These are phyloP conservation scores for Aspergillus sclerotiicarbonarius DNA, from an alignment of 495 filamentous ascomycete species.

Conservation along the genomic window DNA sequence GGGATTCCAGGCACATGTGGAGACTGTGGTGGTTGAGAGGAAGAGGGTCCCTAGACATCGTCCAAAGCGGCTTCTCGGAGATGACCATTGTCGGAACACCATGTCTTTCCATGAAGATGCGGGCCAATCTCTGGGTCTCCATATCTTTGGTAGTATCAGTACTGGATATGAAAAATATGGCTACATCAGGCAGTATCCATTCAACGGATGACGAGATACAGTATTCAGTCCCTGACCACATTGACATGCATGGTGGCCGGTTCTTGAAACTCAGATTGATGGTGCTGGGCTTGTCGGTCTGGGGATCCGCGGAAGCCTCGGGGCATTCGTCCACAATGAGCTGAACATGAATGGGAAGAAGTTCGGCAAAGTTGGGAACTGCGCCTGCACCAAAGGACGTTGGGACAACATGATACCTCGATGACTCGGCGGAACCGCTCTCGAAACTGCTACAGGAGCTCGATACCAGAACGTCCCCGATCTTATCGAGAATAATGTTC, in stretches of 20 bases:
- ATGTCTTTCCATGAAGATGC: constrained; percentile 64
- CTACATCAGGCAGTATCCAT: constrained; percentile 70
- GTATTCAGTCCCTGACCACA: constrained; percentile 48
- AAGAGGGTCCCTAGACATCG: constrained; percentile 38
- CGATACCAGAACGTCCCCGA: constrained; percentile 62
- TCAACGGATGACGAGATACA: constrained; percentile 42
- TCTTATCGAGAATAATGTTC: constrained; percentile 71
- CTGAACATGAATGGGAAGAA: constrained; percentile 73
- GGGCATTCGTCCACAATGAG: constrained; percentile 73
- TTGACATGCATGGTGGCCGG: constrained; percentile 42
- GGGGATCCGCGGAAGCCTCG: constrained; percentile 46
- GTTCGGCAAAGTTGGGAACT: constrained; percentile 60
- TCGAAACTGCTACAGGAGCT: constrained; percentile 41
- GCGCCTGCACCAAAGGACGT: constrained; percentile 62
- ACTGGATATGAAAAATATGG: constrained; percentile 64
- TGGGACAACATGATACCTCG: constrained; percentile 72
- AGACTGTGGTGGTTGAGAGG: constrained; percentile 54
- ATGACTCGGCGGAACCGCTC: constrained; percentile 51
- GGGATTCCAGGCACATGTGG: constrained; percentile 69
- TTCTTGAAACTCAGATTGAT: constrained; percentile 62
- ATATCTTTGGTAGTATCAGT: constrained; percentile 47
- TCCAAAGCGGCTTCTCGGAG: constrained; percentile 58
- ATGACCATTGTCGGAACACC: constrained; percentile 66
- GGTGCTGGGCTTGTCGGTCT: constrained; percentile 39
- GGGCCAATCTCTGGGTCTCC: constrained; percentile 53